phyloP scores from a whole-genome alignment of 2,329 filamentous ascomycete genomes.

The Penicillium decumbens region DNA sequence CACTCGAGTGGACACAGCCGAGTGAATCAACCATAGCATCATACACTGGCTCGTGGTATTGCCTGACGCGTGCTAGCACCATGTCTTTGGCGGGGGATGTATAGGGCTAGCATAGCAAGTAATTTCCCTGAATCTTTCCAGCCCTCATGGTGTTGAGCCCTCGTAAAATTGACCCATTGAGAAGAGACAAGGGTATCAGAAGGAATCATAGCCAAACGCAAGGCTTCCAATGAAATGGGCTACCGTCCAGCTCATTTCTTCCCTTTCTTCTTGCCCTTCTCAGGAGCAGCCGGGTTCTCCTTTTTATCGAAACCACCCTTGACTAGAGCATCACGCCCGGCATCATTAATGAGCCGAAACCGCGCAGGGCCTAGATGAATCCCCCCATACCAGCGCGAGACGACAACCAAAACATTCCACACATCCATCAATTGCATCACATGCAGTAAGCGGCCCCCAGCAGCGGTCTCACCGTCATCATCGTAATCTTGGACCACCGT shows the following conservation, averaged over 20 bases:
- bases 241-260: constrained; percentile 32
- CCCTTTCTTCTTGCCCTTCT: constrained; percentile 55
- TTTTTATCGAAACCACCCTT: constrained; percentile 66
- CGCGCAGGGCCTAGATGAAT: constrained; percentile 81
- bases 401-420: constrained; percentile 88
- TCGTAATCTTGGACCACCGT: constrained; percentile 80
- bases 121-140: not conserved
- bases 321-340: constrained; percentile 77
- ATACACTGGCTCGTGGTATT: not conserved
- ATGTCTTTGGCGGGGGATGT: not conserved
- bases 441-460: constrained; percentile 77
- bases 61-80: not conserved
- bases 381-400: constrained; percentile 93
- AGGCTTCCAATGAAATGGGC: no score
- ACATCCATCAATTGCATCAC: constrained; percentile 92
- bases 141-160: not conserved
- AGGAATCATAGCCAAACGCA: no score
- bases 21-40: not conserved
- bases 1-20: not conserved
- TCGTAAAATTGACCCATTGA: not conserved
- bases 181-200: not conserved
- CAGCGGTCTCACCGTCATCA: constrained; percentile 92
- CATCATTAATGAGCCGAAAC: constrained; percentile 84
- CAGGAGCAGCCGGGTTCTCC: constrained; percentile 32
- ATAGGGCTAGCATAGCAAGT: not conserved